Evolutionary conservation across 495 filamentous ascomycete genomes (phyloP), one percentile per base, ranked within the genome.

Genomic region (Aspergillus coremiiformis): DNA sequence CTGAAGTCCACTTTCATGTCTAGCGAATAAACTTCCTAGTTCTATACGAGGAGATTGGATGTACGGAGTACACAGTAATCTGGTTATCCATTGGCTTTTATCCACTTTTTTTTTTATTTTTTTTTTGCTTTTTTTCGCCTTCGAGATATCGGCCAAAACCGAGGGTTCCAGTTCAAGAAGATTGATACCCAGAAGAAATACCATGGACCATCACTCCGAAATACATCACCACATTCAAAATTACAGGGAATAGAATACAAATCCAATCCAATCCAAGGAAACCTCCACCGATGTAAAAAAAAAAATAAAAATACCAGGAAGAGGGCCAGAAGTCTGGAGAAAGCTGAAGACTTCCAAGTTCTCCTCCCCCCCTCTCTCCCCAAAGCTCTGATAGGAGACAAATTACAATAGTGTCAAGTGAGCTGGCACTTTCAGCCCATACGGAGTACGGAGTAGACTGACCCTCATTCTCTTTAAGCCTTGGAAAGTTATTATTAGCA

Each of bases 401-500:
- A n/a, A n/a, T n/a, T n/a, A n/a, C n/a, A 46, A 46, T 29, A 30
- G 44, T 19, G 2, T 45, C 15, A 45, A 45, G 10, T 45, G 43
- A 29, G 43, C 43, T 45, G 43, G 43, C 43, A 41, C 37, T 11
- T 11, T n/a, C n/a, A n/a, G n/a, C n/a, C n/a, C n/a, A n/a, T n/a
- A n/a, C n/a, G 1, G 37, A 41, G 37, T 14, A 19, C n/a, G n/a
- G n/a, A n/a, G 21, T 41, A 41, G 19, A 30, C 19, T 47, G 23
- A 8, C 27, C 19, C 44, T 33, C 44, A 20, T 7, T n/a, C n/a
- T n/a, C 12, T 48, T 30, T 21, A 30, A 27, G 26, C 24, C 44
- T 15, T 35, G 32, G 8, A 4, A 24, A 14, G 23, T 45, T 46
- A 46, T 46, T 37, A 48, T 48, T 48, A 48, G 45, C 30, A 48